Evolutionary conservation across 1,284 basidiomycete genomes (phyloP).

Genomic region (Cutaneotrichosporon cyanovorans): DNA sequence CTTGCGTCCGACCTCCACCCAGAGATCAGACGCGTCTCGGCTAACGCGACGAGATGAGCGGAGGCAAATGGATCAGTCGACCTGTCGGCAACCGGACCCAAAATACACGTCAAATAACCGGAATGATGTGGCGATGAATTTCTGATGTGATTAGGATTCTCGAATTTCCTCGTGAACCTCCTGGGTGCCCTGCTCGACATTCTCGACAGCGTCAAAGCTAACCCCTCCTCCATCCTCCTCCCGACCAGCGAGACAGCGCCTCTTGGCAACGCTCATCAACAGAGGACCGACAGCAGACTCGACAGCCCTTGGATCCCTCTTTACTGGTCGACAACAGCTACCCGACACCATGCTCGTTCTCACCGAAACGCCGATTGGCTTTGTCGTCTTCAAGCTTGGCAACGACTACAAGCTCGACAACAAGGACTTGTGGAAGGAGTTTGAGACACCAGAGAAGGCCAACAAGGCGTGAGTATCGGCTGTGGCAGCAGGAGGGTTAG

Average conservation of each 20-base stretch:
- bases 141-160: background rate
- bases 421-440: slow-evolving; percentile 82
- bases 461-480: slow-evolving; percentile 73
- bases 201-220: no score
- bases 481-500: background rate
- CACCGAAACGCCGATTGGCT: slow-evolving; percentile 54
- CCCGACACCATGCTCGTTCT: slow-evolving; percentile 46
- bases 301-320: background rate
- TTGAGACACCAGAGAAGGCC: slow-evolving; percentile 82
- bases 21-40: slow-evolving; percentile 7
- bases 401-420: slow-evolving; percentile 81
- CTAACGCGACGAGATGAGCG: background rate
- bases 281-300: background rate
- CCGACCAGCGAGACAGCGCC: background rate
- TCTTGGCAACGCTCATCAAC: background rate
- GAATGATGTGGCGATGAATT: slow-evolving; percentile 2
- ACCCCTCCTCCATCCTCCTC: no score
- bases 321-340: background rate
- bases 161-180: slow-evolving; percentile 3
- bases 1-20: background rate
- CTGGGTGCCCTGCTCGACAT: no score
- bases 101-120: background rate
- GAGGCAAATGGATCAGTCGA: background rate
- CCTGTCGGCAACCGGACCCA: background rate
- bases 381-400: slow-evolving; percentile 94